A percentile compares a stretch with the other conserved stretches of the same genome.
phyloP scores from a whole-genome alignment of 2,329 filamentous ascomycete species.

The Laburnicola sp. region DNA sequence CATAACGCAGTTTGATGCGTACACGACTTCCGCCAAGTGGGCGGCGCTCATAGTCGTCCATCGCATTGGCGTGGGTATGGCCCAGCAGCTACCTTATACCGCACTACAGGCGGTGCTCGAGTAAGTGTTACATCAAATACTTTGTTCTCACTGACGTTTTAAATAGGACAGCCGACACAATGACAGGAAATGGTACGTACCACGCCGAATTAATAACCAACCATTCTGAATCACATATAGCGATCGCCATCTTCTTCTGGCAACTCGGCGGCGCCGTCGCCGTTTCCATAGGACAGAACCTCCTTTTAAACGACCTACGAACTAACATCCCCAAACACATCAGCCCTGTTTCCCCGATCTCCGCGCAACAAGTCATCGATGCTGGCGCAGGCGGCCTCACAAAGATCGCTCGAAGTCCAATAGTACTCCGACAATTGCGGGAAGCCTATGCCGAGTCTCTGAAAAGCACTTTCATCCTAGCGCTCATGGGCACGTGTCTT shows the following conservation, averaged over 20 bases:
- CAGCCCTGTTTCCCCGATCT: neutral
- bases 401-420: neutral
- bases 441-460: conserved; percentile 8
- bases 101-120: neutral
- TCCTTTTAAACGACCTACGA: conserved; percentile 5
- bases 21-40: conserved; percentile 8
- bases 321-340: neutral
- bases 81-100: neutral
- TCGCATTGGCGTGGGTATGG: conserved; percentile 8
- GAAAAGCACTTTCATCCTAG: neutral
- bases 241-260: neutral
- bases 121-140: no score
- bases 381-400: conserved; percentile 4
- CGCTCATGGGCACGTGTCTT: conserved; percentile 2
- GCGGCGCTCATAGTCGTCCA: conserved; percentile 6
- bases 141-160: no score
- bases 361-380: neutral
- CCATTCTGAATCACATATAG: neutral
- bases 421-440: neutral
- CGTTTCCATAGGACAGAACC: conserved; percentile 7
- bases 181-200: no score
- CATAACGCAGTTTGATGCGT: neutral
- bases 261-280: conserved; percentile 3
- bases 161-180: no score
- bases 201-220: no score